Evolutionary conservation across 2,329 filamentous ascomycete species (phyloP), one percentile per base, ranked within the genome.

Genomic region (Akanthomyces dipterigenus): DNA sequence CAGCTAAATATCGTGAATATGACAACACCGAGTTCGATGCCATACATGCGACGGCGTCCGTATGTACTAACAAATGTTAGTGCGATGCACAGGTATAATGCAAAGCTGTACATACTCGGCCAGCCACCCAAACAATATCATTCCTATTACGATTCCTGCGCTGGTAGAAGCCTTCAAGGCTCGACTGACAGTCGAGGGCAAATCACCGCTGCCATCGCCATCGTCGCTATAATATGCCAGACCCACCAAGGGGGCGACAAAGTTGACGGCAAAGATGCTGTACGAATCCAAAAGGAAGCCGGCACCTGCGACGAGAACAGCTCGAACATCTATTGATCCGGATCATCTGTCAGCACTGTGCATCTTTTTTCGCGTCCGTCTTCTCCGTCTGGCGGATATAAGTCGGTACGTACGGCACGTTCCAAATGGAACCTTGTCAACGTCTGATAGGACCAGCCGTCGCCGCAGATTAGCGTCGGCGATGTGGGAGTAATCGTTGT

Each of bases 251-350:
- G 80, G 82, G 1, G 86, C 88, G 54, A 89, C 82, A 53, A 93
- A 78, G 71, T 89, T 90, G 72, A 92, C 89, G 69, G 90, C 88
- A 72, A 95, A 95, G 67, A 92, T 90, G 66, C 84, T 86, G 75
- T 93, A 93, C 14, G 88, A 88, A 72, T 93, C 90, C 51, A 90
- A 88, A 71, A 93, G 91, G 78, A 95, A 93, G 56, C 90, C 90
- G 62, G 91, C 87, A 54, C 90, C 90, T 28, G 90, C 89, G 3
- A 93, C 89, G 7, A 89, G 74, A 3, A 91, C 81, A 60, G 89
- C 87, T 51, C 89, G 84, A 28, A 92, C 79, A 74, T 93, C 75
- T 79, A 49, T n/a, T 5, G 1, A 26, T 49, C 24, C 20, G 11
- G 36, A 22, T 45, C 12, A 4, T 3, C 7, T 8, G 56, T 59